Evolutionary conservation across 306 rosid species (phyloP), one percentile per base, ranked within the genome.

Genomic region (Cicer pinnatifidum): DNA sequence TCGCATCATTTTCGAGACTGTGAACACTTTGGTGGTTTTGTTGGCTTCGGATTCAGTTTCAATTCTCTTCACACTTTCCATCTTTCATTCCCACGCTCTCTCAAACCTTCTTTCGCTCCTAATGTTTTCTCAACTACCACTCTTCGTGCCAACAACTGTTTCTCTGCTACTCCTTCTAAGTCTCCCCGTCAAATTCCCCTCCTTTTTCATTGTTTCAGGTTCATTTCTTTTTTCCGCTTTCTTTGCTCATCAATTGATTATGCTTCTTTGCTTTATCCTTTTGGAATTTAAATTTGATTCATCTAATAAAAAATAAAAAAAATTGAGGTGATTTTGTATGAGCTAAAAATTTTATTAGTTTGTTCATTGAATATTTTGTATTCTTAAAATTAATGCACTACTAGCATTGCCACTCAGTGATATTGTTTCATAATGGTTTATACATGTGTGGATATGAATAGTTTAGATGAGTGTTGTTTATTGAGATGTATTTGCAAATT

Each of bases 141-240:
- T 37, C 3, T 10, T 37, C 3, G 2, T 6, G 1, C 6, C 65
- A 59, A 59, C 11, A 67, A 54, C 35, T 69, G 33, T 56, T 82
- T 15, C 35, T 77, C 82, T 40, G 6, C 76, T 56, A 38, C 86
- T 48, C 80, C 77, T 37, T 75, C 88, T 23, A 85, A 84, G 48
- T 81, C 96, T 65, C 39, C 82, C 11, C 60, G 79, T 16, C 82
- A 84, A 70, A 67, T 57, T 75, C 89, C 88, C 23, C 8, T 84
- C 23, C 78, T 84, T 76, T 83, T 90, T 64, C 73, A 71, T 46
- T 84, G 54, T 77, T 81, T 77, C 82, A 87, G 97, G 98, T 92
- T 81, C 78, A 20, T 9, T 19, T 77, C 80, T 68, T 60, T 70
- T 6, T 16, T 75, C 48, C 28, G 20, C 1, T 58, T 50, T 19